These are phyloP conservation scores for Tilletia caries DNA, from an alignment of 1,284 basidiomycete genomes.

Conservation along the genomic window DNA sequence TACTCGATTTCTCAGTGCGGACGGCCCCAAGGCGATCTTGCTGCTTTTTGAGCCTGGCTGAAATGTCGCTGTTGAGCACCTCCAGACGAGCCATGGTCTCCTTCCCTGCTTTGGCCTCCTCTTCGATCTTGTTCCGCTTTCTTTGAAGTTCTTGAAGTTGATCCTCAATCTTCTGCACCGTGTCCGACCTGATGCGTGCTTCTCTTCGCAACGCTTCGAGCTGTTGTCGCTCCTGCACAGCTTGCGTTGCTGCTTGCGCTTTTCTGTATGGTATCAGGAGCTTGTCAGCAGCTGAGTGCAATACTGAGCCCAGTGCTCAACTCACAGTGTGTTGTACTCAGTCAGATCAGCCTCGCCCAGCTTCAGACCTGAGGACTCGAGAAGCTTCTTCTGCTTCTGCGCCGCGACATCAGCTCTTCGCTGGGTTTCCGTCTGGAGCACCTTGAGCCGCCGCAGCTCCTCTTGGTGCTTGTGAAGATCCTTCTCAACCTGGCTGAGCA, in stretches of 20 bases:
- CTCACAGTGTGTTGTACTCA: slow-evolving; percentile 68
- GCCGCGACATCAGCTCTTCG: slow-evolving; percentile 38
- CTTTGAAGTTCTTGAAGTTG: slow-evolving; percentile 67
- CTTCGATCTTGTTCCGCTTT: slow-evolving; percentile 64
- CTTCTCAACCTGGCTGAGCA: slow-evolving; percentile 66
- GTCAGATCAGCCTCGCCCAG: slow-evolving; percentile 78
- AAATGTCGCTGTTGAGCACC: slow-evolving; percentile 22
- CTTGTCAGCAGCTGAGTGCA: neutral
- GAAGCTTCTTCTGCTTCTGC: slow-evolving; percentile 73
- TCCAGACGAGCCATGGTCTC: slow-evolving; percentile 62
- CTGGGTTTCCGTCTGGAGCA: slow-evolving; percentile 68
- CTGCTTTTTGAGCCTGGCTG: slow-evolving; percentile 20
- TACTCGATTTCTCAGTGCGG: neutral
- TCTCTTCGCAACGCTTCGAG: slow-evolving; percentile 79
- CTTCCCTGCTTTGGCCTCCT: slow-evolving; percentile 63
- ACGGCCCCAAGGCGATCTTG: slow-evolving; percentile 7
- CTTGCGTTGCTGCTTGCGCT: slow-evolving; percentile 67
- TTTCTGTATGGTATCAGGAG: slow-evolving; percentile 50
- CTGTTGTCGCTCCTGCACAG: slow-evolving; percentile 80
- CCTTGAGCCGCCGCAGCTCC: slow-evolving; percentile 64
- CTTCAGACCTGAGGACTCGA: slow-evolving; percentile 68
- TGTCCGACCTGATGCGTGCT: slow-evolving; percentile 69
- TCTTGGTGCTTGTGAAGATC: slow-evolving; percentile 68
- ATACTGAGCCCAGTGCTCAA: slow-evolving; percentile 56
- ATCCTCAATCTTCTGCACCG: slow-evolving; percentile 60